These are phyloP conservation scores for Pseudogymnoascus sp. DNA, from an alignment of 2,329 filamentous ascomycete genomes.

Conservation along the genomic window DNA sequence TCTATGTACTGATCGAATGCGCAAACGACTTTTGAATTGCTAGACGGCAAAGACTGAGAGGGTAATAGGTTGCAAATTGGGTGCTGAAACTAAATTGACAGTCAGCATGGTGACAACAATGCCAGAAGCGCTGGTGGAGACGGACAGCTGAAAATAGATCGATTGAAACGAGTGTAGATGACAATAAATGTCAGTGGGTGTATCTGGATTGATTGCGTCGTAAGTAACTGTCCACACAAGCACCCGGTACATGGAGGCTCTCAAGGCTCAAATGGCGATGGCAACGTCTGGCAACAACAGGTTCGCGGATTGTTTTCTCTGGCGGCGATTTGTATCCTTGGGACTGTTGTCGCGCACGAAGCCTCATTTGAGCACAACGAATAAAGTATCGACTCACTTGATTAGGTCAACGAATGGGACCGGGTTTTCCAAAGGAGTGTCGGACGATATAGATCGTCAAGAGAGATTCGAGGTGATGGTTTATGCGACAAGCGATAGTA, in stretches of 20 bases:
- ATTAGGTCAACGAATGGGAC: slow-evolving; percentile 22
- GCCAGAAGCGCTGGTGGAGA: background rate
- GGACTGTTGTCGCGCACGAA: background rate
- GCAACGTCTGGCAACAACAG: background rate
- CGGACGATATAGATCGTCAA: slow-evolving; percentile 13
- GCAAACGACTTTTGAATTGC: slow-evolving; percentile 17
- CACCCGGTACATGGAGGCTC: background rate
- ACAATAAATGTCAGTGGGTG: slow-evolving; percentile 38
- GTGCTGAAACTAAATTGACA: slow-evolving; percentile 30
- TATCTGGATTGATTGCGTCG: slow-evolving; percentile 17
- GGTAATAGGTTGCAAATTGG: background rate
- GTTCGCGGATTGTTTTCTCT: background rate
- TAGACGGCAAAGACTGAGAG: slow-evolving; percentile 7
- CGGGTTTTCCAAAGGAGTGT: slow-evolving; percentile 28
- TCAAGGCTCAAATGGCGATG: background rate
- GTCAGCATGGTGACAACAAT: slow-evolving; percentile 32
- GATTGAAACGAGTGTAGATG: slow-evolving; percentile 50
- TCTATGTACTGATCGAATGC: slow-evolving; percentile 19
- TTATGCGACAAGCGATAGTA: background rate
- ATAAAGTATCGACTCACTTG: slow-evolving; percentile 23
- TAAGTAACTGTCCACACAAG: background rate
- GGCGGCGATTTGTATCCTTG: too few relatives aligned
- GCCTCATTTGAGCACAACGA: slow-evolving; percentile 12
- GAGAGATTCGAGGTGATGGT: background rate
- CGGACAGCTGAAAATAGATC: slow-evolving; percentile 26